Evolutionary conservation across 768 basidiomycete species (phyloP).

Genomic region (Phylloporus sp.): DNA sequence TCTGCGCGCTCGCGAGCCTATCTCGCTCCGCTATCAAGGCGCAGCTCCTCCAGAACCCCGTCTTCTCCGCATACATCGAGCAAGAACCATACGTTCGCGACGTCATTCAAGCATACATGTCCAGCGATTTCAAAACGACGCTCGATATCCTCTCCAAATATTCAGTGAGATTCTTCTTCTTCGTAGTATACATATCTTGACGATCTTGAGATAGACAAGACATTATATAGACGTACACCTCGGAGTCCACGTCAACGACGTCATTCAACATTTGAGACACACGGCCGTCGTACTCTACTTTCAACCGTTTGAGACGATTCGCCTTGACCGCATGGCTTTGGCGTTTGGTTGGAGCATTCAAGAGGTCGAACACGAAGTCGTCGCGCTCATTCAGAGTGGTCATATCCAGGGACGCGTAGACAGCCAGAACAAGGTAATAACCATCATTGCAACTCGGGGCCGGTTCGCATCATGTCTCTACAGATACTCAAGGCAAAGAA

Average conservation of each 20-base stretch:
- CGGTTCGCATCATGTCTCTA: background rate
- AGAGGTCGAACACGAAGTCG: conserved; percentile 68
- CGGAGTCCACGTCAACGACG: conserved; percentile 54
- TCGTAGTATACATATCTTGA: background rate
- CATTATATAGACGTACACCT: conserved; percentile 79
- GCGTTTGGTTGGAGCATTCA: conserved; percentile 82
- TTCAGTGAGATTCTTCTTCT: conserved; percentile 45
- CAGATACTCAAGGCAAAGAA: conserved; percentile 79
- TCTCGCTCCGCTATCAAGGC: conserved; percentile 64
- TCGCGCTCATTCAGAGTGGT: conserved; percentile 70
- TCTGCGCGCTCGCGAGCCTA: conserved; percentile 79
- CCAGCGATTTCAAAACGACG: conserved; percentile 79
- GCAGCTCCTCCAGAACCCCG: conserved; percentile 60
- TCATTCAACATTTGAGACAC: conserved; percentile 68
- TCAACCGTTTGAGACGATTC: conserved; percentile 82
- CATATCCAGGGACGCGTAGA: conserved; percentile 82
- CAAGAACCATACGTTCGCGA: conserved; percentile 85
- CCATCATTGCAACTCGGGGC: no score
- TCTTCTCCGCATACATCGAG: conserved; percentile 75
- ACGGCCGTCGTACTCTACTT: conserved; percentile 85
- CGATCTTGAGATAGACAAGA: conserved; percentile 49
- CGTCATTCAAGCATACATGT: conserved; percentile 79
- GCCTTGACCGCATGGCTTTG: conserved; percentile 74
- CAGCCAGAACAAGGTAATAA: conserved; percentile 75
- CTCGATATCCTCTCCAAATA: conserved; percentile 68